phyloP scores from a whole-genome alignment of 2,329 filamentous ascomycete species.

The Trichothecium roseum region DNA sequence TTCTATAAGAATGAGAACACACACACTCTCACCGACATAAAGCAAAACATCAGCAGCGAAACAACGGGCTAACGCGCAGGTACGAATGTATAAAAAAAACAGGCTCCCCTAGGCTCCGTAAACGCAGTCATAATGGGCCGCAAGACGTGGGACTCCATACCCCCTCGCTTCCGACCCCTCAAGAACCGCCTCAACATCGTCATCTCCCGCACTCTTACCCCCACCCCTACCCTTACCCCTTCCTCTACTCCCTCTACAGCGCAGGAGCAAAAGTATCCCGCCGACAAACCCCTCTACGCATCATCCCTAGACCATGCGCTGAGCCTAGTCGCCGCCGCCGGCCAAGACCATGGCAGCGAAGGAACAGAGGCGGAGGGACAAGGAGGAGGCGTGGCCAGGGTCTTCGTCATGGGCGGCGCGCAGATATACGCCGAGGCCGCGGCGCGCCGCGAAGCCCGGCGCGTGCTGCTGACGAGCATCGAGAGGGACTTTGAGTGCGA shows the following conservation, averaged over 20 bases:
- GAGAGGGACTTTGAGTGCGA: slow-evolving; percentile 64
- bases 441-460: slow-evolving; percentile 40
- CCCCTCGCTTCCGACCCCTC: slow-evolving; percentile 66
- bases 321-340: slow-evolving; percentile 21
- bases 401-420: slow-evolving; percentile 85
- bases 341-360: too few species aligned
- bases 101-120: slow-evolving; percentile 20
- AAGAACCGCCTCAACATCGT: slow-evolving; percentile 74
- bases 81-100: too few species aligned
- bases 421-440: slow-evolving; percentile 74
- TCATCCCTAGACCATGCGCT: slow-evolving; percentile 50
- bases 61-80: too few species aligned
- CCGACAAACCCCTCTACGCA: slow-evolving; percentile 42
- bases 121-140: slow-evolving; percentile 95
- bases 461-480: slow-evolving; percentile 63
- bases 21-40: too few species aligned
- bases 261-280: too few species aligned
- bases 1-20: too few species aligned
- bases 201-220: slow-evolving; percentile 46
- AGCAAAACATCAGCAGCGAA: too few species aligned
- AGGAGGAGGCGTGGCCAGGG: slow-evolving; percentile 33
- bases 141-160: slow-evolving; percentile 93
- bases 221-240: slow-evolving; percentile 7
- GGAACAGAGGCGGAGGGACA: too few species aligned
- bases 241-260: slow-evolving; percentile 5